Conservation (phyloP, 257 asterid genomes). For the Solanum corneliomulleri region DNA sequence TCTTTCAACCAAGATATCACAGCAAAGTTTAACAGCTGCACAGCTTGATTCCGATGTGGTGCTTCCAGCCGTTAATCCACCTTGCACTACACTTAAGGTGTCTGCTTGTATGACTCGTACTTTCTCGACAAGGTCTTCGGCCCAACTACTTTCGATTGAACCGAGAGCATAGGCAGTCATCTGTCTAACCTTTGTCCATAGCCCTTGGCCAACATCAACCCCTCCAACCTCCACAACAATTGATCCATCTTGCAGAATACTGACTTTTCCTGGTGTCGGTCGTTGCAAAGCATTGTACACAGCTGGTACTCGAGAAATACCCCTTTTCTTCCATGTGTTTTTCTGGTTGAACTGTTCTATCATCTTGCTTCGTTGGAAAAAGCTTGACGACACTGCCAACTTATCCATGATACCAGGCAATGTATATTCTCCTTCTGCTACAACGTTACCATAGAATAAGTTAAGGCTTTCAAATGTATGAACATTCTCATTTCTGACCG, state of each 20-base stretch:
- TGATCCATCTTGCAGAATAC: slow-evolving; percentile 60
- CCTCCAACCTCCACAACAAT: slow-evolving; percentile 70
- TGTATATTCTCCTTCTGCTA: slow-evolving; percentile 39
- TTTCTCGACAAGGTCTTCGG: slow-evolving; percentile 40
- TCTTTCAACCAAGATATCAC: slow-evolving; percentile 48
- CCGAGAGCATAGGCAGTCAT: slow-evolving; percentile 53
- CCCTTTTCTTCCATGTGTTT: slow-evolving; percentile 47
- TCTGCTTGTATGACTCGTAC: slow-evolving; percentile 63
- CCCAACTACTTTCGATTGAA: slow-evolving; percentile 31
- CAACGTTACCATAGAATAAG: slow-evolving; percentile 26
- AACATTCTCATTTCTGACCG: slow-evolving; percentile 29
- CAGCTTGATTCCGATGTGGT: slow-evolving; percentile 76
- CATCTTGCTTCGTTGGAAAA: slow-evolving; percentile 14
- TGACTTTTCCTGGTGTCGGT: slow-evolving; percentile 55
- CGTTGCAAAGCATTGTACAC: slow-evolving; percentile 21
- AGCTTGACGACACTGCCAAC: slow-evolving; percentile 28
- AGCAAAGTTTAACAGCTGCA: slow-evolving; percentile 62
- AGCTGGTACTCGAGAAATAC: slow-evolving; percentile 59
- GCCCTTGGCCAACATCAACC: slow-evolving; percentile 73
- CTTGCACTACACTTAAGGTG: slow-evolving; percentile 58
- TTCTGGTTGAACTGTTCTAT: slow-evolving; percentile 29
- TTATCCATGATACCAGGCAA: slow-evolving; percentile 49
- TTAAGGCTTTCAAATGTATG: slow-evolving; percentile 48
- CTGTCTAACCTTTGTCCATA: slow-evolving; percentile 18
- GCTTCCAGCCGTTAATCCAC: slow-evolving; percentile 61